Evolutionary conservation across 176 grass and related monocot genomes (phyloP), one percentile per base, ranked within the genome.

Genomic region (Panicum miliaceum): DNA sequence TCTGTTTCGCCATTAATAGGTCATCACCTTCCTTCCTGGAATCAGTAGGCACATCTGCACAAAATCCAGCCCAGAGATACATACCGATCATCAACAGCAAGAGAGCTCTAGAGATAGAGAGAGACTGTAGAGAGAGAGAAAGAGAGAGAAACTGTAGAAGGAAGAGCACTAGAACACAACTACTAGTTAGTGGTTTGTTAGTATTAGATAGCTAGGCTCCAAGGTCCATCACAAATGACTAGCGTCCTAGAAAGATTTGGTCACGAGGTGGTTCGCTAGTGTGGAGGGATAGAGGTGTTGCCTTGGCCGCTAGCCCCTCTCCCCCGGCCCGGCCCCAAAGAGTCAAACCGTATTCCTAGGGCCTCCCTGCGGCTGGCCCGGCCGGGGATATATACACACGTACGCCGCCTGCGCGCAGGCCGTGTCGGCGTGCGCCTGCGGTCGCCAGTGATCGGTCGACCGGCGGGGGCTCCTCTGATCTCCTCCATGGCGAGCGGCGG

Each of bases 1-100:
- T 90, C 78, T 76, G 81, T 92, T 90, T 81, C 84, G 77, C 91
- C 91, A 90, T 92, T 85, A 90, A 92, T 90, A 81, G 86, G 35
- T 67, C 51, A 54, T 57, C 52, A 71, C 36, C 43, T 38, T 18
- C 62, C 77, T 54, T 73, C 73, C 86, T 82, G 86, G 65, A 88
- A 82, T 74, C 73, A 84, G 73, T 77, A 82, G 88, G 45, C 25
- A 32, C 42, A 71, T 26, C 25, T 83, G 80, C 70, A 62, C 2
- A 29, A 2, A 15, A 32, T 72, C 56, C 56, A 73, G 36, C 51
- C 64, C 45, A 37, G 25, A 25, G 42, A 82, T 69, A 42, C 5
- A 35, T 8, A 35, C 56, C 68, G 22, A 41, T 50, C 45, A 80
- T 12, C 27, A 67, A 38, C 12, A 13, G 22, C 38, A 45, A 42